These are phyloP conservation scores for Dryas integrifolia DNA, from an alignment of 331 rosid genomes.

Conservation along the genomic window DNA sequence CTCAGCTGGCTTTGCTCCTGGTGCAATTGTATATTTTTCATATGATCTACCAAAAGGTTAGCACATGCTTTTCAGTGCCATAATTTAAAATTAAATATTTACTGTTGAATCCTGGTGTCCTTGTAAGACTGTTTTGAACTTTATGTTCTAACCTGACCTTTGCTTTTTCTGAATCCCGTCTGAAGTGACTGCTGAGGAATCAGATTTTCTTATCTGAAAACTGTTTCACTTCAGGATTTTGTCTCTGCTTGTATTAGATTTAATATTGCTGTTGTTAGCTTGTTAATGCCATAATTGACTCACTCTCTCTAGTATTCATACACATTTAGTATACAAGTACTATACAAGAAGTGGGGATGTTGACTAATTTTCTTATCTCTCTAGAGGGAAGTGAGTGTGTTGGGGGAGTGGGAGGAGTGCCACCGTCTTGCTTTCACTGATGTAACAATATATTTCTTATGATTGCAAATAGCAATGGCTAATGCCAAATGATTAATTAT, in stretches of 20 bases:
- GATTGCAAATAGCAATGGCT: neutral
- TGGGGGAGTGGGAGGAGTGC: neutral
- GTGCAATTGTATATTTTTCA: slow-evolving; percentile 82
- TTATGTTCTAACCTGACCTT: neutral
- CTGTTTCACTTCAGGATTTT: neutral
- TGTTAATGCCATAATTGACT: too few species aligned
- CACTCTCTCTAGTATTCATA: neutral
- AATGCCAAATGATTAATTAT: neutral
- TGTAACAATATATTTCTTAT: neutral
- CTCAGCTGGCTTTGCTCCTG: slow-evolving; percentile 77
- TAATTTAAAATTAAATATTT: neutral
- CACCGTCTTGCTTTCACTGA: neutral
- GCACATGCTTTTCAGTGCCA: slow-evolving; percentile 23
- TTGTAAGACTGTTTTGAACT: neutral
- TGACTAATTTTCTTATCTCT: too few species aligned
- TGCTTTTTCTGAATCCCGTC: neutral
- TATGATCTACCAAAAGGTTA: slow-evolving; percentile 60
- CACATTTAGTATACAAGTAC: neutral
- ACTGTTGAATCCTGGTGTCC: neutral
- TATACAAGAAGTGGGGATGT: too few species aligned
- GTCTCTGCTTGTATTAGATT: neutral
- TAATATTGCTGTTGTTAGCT: neutral
- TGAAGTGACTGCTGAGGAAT: neutral
- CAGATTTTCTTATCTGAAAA: neutral
- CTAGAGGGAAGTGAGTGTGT: neutral